phyloP scores from a whole-genome alignment of 139 green algal genomes.

The Microglena sp. region DNA sequence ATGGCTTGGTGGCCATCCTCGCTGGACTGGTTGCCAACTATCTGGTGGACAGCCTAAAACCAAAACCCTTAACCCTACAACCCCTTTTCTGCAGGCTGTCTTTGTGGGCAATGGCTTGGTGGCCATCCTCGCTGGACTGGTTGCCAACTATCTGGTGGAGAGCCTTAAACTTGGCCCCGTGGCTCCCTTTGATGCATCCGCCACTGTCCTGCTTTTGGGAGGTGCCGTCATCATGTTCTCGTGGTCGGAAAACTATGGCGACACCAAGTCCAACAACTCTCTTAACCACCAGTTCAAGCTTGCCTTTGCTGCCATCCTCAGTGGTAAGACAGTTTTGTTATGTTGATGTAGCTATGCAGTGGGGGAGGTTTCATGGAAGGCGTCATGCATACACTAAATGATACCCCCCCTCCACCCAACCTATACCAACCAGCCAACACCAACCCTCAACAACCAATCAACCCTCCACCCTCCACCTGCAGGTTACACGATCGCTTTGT shows the following conservation, averaged over 20 bases:
- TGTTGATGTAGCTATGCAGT: neutral
- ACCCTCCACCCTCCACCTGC: no score
- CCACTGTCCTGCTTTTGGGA: constrained; percentile 66
- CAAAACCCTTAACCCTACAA: no score
- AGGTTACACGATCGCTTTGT: no score
- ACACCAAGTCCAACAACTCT: constrained; percentile 26
- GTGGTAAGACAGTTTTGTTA: constrained; percentile 1
- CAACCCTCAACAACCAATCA: no score
- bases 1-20: constrained; percentile 90
- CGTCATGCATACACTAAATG: no score
- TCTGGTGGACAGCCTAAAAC: constrained; percentile 69
- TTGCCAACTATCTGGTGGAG: constrained; percentile 82
- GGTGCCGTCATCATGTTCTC: constrained; percentile 62
- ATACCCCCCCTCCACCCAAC: no score
- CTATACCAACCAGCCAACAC: no score
- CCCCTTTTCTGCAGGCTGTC: constrained; percentile 83
- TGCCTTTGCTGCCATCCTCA: constrained; percentile 12
- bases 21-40: constrained; percentile 78
- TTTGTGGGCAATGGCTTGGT: constrained; percentile 94
- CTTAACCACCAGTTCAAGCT: constrained; percentile 24
- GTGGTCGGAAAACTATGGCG: constrained; percentile 93
- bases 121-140: constrained; percentile 82
- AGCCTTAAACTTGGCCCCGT: constrained; percentile 71
- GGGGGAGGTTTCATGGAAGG: no score
- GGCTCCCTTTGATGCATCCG: constrained; percentile 89